Evolutionary conservation across 768 basidiomycete species (phyloP), one percentile per base, ranked within the genome.

Genomic region (Tephrocybe sp.): DNA sequence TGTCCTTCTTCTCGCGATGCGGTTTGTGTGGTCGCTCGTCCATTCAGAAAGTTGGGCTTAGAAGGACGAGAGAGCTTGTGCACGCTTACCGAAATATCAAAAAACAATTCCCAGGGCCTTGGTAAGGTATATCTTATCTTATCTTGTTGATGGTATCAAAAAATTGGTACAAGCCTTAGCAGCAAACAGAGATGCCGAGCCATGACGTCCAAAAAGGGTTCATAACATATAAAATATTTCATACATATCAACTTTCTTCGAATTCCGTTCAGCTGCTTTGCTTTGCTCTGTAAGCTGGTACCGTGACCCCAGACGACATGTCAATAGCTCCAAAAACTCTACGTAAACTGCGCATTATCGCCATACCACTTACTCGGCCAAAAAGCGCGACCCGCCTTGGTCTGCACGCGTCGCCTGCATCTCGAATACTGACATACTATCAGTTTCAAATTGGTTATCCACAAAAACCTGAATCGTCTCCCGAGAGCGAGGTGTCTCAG

Each of bases 1-100:
- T 84, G 13, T 78, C 78, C 63, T 87, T 92, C 71, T 93, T 93
- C 52, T 84, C 88, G 28, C 88, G 70, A 70, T 98, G 96, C 0
- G 87, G 73, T 66, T 95, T 95, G 69, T 96, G 92, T 24, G 78
- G 79, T 61, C 80, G 79, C 47, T 87, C 81, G 53, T 88, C 87
- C 87, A 89, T 88, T 39, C 19, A 32, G 12, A 18, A 7, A 16
- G 35, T 12, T 26, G 13, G 35, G 4, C 13, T 47, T 8, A 8
- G 21, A n/a, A 6, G 34, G 36, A 47, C 19, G n/a, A 38, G 21
- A 30, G 18, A 9, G 19, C n/a, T 16, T 18, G n/a, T 16, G 9
- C n/a, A 16, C 19, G 9, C n/a, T 18, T 19, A 9, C 9, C 9
- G 9, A 16, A 18, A 37, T 37, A 18, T 16, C 3, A 2, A 4